Evolutionary conservation across 805 yeast species (phyloP), one percentile per base, ranked within the genome.

Genomic region (Priceomyces fermenticarens): DNA sequence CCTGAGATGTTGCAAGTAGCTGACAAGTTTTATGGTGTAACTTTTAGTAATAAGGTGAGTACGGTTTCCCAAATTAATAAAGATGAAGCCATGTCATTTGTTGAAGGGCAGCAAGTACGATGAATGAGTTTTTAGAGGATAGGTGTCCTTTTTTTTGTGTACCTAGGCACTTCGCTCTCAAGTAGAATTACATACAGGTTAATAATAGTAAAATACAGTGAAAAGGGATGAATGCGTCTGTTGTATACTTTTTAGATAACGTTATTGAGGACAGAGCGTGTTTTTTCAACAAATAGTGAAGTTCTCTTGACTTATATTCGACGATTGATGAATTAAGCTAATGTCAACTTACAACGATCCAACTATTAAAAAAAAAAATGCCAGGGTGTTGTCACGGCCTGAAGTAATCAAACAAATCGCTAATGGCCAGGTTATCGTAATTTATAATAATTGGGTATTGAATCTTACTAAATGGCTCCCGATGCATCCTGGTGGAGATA

Each of bases 1-100:
- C 88, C 95, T 1, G 99, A 93, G 59, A 81, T 93, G 87, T 67
- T 93, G 29, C 82, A 82, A 46, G 88, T 83, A 6, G 95, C 97
- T 4, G 88, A 87, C 58, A 82, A 80, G 45, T 89, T 85, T 55
- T 91, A 80, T 58, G 96, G 97, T 14, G 97, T 93, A 1, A 78
- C 80, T 67, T 91, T 82, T 58, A 80, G 78, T 44, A 84, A 87
- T 55, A 87, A 88, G 54, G 88, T 86, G 36, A 87, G 96, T 41
- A 74, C 85, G 0, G 83, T 91, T 2, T 73, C 78, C 45, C 86
- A 83, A 44, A 86, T 91, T 42, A 70, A 75, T 16, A 75, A 75
- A 43, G 80, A 79, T 3, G 85, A 83, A 35, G 98, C 99, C 3
- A 62, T 88, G 49, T 73, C 78, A n/a, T 88, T 93, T 61, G 83